Conservation (phyloP, 139 green algal genomes). For the Tetradesmus obliquus region DNA sequence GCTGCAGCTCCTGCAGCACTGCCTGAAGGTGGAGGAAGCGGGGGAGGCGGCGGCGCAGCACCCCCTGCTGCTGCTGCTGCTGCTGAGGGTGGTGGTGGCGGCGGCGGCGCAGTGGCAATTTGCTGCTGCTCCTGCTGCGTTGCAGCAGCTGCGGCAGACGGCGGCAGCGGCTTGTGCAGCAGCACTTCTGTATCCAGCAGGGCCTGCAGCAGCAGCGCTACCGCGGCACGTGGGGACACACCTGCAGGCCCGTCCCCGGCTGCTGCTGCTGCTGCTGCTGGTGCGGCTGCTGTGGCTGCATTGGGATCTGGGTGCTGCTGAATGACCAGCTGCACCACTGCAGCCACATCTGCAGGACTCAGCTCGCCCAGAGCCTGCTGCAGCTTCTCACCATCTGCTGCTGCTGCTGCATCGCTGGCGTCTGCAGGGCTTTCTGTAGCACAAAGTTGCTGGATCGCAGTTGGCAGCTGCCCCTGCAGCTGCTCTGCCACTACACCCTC, state of each 20-base stretch:
- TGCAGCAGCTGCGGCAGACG: neutral
- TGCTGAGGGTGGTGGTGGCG: neutral
- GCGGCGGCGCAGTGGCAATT: neutral
- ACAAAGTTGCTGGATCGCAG: neutral
- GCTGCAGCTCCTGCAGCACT: neutral
- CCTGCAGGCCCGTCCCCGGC: neutral
- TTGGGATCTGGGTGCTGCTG: neutral
- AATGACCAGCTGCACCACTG: neutral
- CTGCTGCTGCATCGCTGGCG: neutral
- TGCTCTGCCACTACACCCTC: neutral
- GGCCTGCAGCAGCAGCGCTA: slow-evolving; percentile 21
- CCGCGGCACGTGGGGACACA: neutral
- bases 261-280: slow-evolving; percentile 23
- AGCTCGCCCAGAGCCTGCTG: neutral
- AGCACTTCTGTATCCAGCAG: slow-evolving; percentile 23
- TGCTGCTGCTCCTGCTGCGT: neutral
- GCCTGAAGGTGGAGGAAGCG: neutral
- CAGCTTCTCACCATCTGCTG: neutral
- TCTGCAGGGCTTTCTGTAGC: neutral
- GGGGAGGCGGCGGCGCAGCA: neutral
- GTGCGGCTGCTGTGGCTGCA: neutral
- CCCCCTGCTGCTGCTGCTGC: slow-evolving; percentile 17
- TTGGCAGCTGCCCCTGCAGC: slow-evolving; percentile 3
- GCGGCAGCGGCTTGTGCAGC: slow-evolving; percentile 11
- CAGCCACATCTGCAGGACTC: neutral